Evolutionary conservation across 2,329 filamentous ascomycete species (phyloP), one percentile per base, ranked within the genome.

Genomic region (Fusarium sp.): DNA sequence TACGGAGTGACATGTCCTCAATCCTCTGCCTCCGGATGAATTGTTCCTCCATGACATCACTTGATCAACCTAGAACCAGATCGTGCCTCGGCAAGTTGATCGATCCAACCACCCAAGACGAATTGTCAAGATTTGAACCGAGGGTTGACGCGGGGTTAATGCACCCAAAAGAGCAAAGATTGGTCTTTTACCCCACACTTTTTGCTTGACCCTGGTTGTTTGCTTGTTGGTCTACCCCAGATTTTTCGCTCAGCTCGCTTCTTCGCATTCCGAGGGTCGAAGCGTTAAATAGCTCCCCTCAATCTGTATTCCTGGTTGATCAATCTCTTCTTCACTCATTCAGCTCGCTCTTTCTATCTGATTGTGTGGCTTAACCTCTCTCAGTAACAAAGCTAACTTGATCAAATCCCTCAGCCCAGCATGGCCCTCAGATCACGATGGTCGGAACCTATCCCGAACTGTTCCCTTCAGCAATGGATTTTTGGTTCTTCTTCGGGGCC

Each of bases 401-500:
- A 22, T 6, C 15, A 9, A 3, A 21, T 15, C 36, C 5, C 31
- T 45, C 22, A 8, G 6, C 13, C 2, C 46, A 50, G 19, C 3
- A 87, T 87, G 84, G 77, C 80, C 1, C 80, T 87, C 65, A 63
- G 71, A 34, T 85, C 84, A 17, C 82, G 85, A 46, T 86, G 83
- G 82, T 64, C 71, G 7, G 72, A 75, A 22, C 76, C 78, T 2
- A 76, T 87, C n/a, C 84, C 83, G n/a, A 76, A 76, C 36, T 82
- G 81, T 72, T 87, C 86, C 3, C 74, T 88, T 7, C 86, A 84
- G 65, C 80, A 83, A 76, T 88, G 85, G 83, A 82, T 88, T 5
- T 88, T 89, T 45, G 84, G 81, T 10, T 84, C 84, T 0, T 79
- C 81, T 0, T 79, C 73, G 31, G 80, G 71, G 1, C 74, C 80